A percentile compares a stretch with the other conserved stretches of the same genome.
Evolutionary conservation across 225 moss, liverwort and hornwort species (phyloP).

Genomic region (Ulota crispa): DNA sequence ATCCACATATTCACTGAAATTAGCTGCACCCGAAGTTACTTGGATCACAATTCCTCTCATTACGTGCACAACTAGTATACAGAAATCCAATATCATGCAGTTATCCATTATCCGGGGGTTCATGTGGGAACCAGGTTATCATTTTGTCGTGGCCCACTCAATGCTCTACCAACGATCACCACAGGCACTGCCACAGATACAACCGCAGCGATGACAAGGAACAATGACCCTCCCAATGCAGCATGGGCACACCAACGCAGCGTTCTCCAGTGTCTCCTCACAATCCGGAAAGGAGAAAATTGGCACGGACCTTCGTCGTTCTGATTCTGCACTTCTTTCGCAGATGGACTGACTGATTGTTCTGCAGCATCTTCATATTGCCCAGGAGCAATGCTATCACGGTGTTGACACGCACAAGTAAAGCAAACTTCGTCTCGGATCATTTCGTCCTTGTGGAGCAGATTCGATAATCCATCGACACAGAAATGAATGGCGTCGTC

Average conservation of each 20-base stretch:
- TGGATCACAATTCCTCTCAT: constrained; percentile 4
- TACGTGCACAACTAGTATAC: constrained; percentile 15
- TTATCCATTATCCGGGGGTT: background rate
- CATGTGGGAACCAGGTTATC: constrained; percentile 47
- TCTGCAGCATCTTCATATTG: background rate
- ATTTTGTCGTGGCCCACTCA: constrained; percentile 23
- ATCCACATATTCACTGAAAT: background rate
- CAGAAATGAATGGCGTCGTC: constrained; percentile 18
- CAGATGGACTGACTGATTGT: constrained; percentile 12
- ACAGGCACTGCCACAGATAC: constrained; percentile 62
- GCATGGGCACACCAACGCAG: constrained; percentile 55
- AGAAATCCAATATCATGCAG: constrained; percentile 1
- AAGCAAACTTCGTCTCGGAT: constrained; percentile 3
- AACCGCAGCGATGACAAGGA: constrained; percentile 63
- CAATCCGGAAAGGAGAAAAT: constrained; percentile 20
- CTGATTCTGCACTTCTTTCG: constrained; percentile 17
- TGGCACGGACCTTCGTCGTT: constrained; percentile 6
- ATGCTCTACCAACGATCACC: constrained; percentile 45
- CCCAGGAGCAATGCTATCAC: constrained; percentile 3
- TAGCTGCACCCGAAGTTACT: background rate
- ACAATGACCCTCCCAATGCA: constrained; percentile 63
- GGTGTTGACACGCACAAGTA: constrained; percentile 9
- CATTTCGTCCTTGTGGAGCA: constrained; percentile 41
- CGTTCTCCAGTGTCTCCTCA: constrained; percentile 41
- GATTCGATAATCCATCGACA: constrained; percentile 29